Evolutionary conservation across 495 filamentous ascomycete species (phyloP).

Genomic region (Talaromyces nanjingensis): DNA sequence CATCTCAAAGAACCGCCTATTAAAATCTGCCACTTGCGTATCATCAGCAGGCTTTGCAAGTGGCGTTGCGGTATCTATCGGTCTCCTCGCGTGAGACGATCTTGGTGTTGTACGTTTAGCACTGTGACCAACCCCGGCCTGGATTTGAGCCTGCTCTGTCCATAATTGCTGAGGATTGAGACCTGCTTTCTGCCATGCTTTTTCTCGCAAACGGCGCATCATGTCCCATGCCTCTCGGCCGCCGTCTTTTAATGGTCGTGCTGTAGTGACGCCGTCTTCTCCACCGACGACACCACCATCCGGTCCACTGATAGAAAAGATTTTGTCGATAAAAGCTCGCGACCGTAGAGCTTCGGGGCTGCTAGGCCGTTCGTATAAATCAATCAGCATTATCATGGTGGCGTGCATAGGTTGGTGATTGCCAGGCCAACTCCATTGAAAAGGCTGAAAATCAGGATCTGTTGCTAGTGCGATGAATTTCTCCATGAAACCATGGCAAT

Average conservation of each 20-base stretch:
- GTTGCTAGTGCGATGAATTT: constrained; percentile 47
- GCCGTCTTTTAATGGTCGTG: constrained; percentile 43
- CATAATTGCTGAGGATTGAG: constrained; percentile 39
- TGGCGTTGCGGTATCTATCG: neutral
- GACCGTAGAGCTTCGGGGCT: constrained; percentile 41
- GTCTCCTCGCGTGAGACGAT: neutral
- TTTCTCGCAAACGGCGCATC: constrained; percentile 44
- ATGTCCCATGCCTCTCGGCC: constrained; percentile 50
- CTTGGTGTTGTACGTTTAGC: constrained; percentile 12
- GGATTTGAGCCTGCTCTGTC: constrained; percentile 41
- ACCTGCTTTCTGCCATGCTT: constrained; percentile 44
- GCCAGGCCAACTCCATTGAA: constrained; percentile 52
- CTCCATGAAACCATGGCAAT: constrained; percentile 49
- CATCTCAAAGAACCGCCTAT: constrained; percentile 34
- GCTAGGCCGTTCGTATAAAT: constrained; percentile 45
- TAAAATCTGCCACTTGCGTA: constrained; percentile 24
- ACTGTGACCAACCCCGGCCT: constrained; percentile 24
- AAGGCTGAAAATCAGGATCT: constrained; percentile 47
- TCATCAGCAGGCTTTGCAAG: neutral
- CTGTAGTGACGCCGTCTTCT: constrained; percentile 40
- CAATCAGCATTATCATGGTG: constrained; percentile 52
- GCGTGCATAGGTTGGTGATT: constrained; percentile 53
- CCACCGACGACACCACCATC: constrained; percentile 45
- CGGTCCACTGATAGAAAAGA: constrained; percentile 45
- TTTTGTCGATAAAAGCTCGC: constrained; percentile 43